Base-by-base conservation (phyloP, 2,329 filamentous ascomycete species). In the Ophiocordyceps camponoti-floridani region DNA sequence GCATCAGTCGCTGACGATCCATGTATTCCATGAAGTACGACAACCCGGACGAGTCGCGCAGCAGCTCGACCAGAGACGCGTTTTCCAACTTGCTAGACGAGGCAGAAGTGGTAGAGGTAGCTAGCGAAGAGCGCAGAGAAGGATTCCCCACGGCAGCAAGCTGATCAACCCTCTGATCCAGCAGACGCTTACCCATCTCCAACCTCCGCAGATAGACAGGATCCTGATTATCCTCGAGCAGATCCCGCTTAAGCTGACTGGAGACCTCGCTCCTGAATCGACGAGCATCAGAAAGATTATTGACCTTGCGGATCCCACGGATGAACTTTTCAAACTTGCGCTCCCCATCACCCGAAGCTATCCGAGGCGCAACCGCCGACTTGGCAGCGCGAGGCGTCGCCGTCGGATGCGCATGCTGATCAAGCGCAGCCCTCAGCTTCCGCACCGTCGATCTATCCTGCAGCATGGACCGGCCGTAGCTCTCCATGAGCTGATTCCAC, bases 1-100 rank as follows among this genome's bases (percentile, higher is more conserved):
- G 75, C 81, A 96, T 89, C 26, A 89, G 69, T 14, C 75, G 73
- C 57, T 88, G 83, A 40, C 91, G 79, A 58, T 98, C 91, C 91
- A 98, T 98, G 56, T 87, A 96, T 58, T 98, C 91, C 91, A 98
- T 98, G 64, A 98, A 96, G 58, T 94, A 98, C 2, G 91, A 96
- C 9, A 98, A 69, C 0, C 86, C 89, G 1, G 89, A 83, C 2
- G 91, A 77, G 60, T 93, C 87, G 52, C 88, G 82, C 47, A 98
- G 70, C n/a, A 98, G 71, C 51, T 96, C 87, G 12, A 80, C 75
- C 2, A 96, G 68, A 1, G 84, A 79, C 8, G 82, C 81, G 52
- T 83, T 82, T 50, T 87, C 80, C 37, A 88, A 16, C 35, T 30
- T 30, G 28, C n/a, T 66, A 41, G 72, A 73, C 2, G 82, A 82